These are phyloP conservation scores for Hysterangium stoloniferum DNA, from an alignment of 768 basidiomycete species.

Conservation along the genomic window DNA sequence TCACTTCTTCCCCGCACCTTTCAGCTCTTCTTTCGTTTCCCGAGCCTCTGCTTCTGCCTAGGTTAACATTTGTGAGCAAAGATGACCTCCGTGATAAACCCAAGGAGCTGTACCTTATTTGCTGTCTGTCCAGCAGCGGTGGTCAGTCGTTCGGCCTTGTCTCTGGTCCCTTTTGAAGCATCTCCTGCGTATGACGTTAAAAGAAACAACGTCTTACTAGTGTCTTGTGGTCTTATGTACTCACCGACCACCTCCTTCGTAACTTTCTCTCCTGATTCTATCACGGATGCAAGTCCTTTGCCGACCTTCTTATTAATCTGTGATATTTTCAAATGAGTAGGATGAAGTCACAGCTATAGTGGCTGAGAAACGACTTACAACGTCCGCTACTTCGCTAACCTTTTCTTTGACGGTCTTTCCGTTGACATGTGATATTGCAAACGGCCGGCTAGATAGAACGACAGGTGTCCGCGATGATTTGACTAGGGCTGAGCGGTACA, in stretches of 20 bases:
- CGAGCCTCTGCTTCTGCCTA: conserved; percentile 16
- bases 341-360: not conserved
- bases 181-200: not conserved
- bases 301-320: conserved; percentile 37
- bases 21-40: conserved; percentile 17
- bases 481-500: conserved; percentile 20
- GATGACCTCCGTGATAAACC: conserved; percentile 3
- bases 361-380: conserved; percentile 19
- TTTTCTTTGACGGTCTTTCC: conserved; percentile 32
- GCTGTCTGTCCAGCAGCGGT: conserved; percentile 14
- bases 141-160: conserved; percentile 9
- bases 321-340: not conserved
- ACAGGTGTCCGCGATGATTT: conserved; percentile 16
- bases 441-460: conserved; percentile 15
- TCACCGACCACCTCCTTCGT: conserved; percentile 31
- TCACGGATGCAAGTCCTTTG: conserved; percentile 30
- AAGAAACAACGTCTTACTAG: not conserved
- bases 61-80: not conserved
- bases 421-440: conserved; percentile 26
- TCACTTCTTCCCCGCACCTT: conserved; percentile 16
- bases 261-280: conserved; percentile 35
- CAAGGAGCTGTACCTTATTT: conserved; percentile 12
- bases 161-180: not conserved
- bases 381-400: conserved; percentile 31
- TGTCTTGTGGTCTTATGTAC: not conserved